Evolutionary conservation across 108 stramenopile species (phyloP), one percentile per base, ranked within the genome.

Genomic region (Thalassiosira profunda): DNA sequence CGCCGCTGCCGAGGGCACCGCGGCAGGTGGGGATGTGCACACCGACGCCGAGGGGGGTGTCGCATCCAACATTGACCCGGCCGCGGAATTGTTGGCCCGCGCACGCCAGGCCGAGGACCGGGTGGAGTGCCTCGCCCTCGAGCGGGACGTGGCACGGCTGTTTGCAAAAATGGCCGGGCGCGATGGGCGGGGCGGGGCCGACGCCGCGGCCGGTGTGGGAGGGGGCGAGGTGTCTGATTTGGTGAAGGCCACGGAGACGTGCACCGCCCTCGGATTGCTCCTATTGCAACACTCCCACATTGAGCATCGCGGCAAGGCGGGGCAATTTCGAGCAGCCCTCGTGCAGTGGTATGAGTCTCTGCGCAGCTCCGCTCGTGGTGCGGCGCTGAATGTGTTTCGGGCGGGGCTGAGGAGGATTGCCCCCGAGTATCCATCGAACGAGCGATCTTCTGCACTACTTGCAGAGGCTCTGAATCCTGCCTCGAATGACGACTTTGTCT

Each of bases 381-480:
- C 42, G 23, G 36, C 64, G 30, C 44, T n/a, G 9, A 41, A 5
- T 14, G 14, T 53, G n/a, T 66, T 66, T 53, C 64, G 35, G 33
- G 31, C 20, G 12, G 37, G 54, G n/a, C 44, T 66, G 36, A 29
- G 37, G 11, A 36, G 54, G 1, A 35, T 42, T 48, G 21, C 64
- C 4, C 64, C 64, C 0, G 64, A 66, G 31, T 66, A 36, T 53
- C 64, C 51, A 40, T 66, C 64, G 14, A 38, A 14, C 21, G 23
- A 35, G 29, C 31, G 20, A 4, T 64, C 63, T 28, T 64, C 63
- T 11, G 15, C 29, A 18, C 5, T 64, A 36, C 33, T 64, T 15
- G 30, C 63, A 3, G 30, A 49, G 4, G 45, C 49, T 15, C 25
- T 57, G 55, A 20, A 33, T 15, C 12, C 3, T n/a, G 34, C 33